A percentile compares a stretch with the other conserved stretches of the same genome.
phyloP scores from a whole-genome alignment of 352 stramenopile species.

The Phytophthora brassicae region DNA sequence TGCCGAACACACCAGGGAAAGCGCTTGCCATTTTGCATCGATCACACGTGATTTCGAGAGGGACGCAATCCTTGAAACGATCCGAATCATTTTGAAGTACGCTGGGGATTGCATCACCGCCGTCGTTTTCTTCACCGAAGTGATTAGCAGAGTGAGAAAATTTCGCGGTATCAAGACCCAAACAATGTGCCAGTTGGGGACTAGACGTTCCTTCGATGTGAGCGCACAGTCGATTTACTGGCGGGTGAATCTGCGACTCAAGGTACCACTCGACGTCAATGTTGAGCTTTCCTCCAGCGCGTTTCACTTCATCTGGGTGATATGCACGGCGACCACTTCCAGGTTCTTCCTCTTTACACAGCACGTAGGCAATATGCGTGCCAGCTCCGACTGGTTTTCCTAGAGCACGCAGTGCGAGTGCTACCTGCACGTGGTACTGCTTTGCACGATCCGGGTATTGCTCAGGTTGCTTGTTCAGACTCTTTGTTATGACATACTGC shows the following conservation, averaged over 20 bases:
- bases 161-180: slow-evolving; percentile 96
- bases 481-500: slow-evolving; percentile 99
- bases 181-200: slow-evolving; percentile 93
- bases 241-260: slow-evolving; percentile 95
- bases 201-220: slow-evolving; percentile 98
- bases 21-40: slow-evolving; percentile 61
- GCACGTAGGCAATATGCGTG: slow-evolving; percentile 99
- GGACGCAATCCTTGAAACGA: slow-evolving; percentile 86
- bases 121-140: slow-evolving; percentile 85
- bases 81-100: slow-evolving; percentile 88
- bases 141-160: slow-evolving; percentile 88
- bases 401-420: slow-evolving; percentile 93
- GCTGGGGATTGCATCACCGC: slow-evolving; percentile 84
- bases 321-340: slow-evolving; percentile 75
- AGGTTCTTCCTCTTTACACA: slow-evolving; percentile 90
- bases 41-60: slow-evolving; percentile 75
- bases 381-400: slow-evolving; percentile 97
- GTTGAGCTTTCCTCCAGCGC: slow-evolving; percentile 77
- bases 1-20: slow-evolving; percentile 77
- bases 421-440: slow-evolving; percentile 98
- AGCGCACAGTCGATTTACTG: slow-evolving; percentile 97
- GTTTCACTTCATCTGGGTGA: slow-evolving; percentile 86
- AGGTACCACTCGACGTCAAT: slow-evolving; percentile 98
- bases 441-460: slow-evolving; percentile 97
- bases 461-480: slow-evolving; percentile 98